Evolutionary conservation across 1,284 basidiomycete species (phyloP).

Genomic region (Cryptococcus depauperatus): DNA sequence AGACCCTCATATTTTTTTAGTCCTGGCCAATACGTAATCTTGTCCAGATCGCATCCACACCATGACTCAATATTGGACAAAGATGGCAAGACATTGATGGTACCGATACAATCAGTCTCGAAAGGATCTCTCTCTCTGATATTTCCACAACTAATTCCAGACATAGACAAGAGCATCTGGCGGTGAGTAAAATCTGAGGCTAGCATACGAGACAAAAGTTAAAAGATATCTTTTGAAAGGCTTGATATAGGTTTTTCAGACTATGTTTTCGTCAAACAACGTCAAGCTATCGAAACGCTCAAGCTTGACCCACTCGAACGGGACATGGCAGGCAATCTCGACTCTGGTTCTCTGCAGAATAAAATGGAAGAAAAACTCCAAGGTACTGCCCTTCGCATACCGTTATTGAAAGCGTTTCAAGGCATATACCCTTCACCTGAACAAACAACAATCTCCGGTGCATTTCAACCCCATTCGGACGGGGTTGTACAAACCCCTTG

Average conservation of each 20-base stretch:
- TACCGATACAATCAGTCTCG: conserved; percentile 52
- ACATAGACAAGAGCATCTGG: conserved; percentile 52
- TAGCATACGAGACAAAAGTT: not conserved
- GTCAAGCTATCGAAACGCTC: conserved; percentile 56
- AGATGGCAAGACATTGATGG: conserved; percentile 45
- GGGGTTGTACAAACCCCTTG: conserved; percentile 14
- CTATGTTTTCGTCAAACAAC: conserved; percentile 62
- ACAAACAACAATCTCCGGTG: not conserved
- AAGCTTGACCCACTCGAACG: conserved; percentile 52
- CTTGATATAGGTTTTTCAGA: conserved; percentile 65
- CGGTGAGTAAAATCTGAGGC: conserved; percentile 41
- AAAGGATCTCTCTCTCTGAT: conserved; percentile 50
- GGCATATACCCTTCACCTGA: not conserved
- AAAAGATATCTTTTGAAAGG: conserved; percentile 31
- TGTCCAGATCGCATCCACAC: conserved; percentile 16
- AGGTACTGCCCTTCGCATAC: conserved; percentile 62
- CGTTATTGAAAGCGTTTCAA: conserved; percentile 52
- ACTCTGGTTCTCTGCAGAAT: conserved; percentile 1
- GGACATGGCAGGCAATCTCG: conserved; percentile 31
- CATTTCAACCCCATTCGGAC: not conserved
- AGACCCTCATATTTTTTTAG: conserved; percentile 7
- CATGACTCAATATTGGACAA: conserved; percentile 39
- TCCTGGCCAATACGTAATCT: conserved; percentile 11
- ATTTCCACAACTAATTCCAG: conserved; percentile 49
- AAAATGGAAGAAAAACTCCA: conserved; percentile 52